Percentiles rank a stretch among this genome's conserved stretches.
These are phyloP conservation scores for Gossypium australe DNA, from an alignment of 345 rosid genomes.

Conservation along the genomic window DNA sequence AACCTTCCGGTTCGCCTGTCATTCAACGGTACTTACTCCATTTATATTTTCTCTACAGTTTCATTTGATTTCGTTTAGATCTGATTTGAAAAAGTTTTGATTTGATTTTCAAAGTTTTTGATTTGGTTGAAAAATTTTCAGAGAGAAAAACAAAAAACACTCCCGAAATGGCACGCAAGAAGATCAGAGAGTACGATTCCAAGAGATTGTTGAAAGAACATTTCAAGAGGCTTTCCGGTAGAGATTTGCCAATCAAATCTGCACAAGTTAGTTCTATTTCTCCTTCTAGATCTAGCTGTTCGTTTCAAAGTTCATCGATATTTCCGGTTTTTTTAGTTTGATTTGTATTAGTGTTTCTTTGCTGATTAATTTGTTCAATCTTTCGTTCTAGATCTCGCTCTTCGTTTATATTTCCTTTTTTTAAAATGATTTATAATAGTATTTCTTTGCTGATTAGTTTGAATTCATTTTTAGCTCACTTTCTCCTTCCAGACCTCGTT, in stretches of 20 bases:
- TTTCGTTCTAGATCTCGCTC: background rate
- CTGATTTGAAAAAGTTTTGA: constrained; percentile 10
- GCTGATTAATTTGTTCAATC: background rate
- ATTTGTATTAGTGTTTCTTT: background rate
- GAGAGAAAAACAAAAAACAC: background rate
- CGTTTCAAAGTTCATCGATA: background rate
- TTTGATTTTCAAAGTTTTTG: constrained; percentile 3
- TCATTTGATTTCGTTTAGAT: background rate
- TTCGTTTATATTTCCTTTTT: background rate
- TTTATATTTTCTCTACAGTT: background rate
- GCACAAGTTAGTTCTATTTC: constrained; percentile 55
- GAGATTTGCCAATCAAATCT: constrained; percentile 74
- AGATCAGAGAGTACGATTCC: constrained; percentile 56
- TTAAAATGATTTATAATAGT: background rate
- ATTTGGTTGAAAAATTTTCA: constrained; percentile 9
- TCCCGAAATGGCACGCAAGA: constrained; percentile 82
- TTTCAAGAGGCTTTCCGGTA: constrained; percentile 71
- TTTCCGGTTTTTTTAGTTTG: background rate
- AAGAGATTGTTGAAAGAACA: constrained; percentile 72
- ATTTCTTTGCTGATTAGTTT: background rate
- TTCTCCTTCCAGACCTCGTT: background rate
- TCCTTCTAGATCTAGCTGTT: background rate
- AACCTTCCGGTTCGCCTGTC: background rate
- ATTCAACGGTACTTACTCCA: constrained; percentile 5
- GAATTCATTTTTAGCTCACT: background rate